These are phyloP conservation scores for Blastocystis sp. DNA, from an alignment of 352 stramenopile genomes.

Conservation along the genomic window DNA sequence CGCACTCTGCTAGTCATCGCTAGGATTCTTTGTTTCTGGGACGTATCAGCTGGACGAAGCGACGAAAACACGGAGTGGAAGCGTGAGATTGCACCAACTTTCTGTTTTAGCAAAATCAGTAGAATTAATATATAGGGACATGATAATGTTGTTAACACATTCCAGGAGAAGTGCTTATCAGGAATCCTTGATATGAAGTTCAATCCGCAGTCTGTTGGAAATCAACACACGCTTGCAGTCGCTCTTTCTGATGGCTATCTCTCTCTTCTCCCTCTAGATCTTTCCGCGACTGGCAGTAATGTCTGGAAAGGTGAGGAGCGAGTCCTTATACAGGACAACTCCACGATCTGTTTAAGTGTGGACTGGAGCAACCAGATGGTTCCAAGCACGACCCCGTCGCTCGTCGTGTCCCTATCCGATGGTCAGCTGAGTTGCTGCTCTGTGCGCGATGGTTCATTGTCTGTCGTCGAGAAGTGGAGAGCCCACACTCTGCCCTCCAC, in stretches of 20 bases:
- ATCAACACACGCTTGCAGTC: conserved; percentile 8
- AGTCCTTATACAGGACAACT: not conserved
- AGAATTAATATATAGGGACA: not conserved
- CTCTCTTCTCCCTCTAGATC: not conserved
- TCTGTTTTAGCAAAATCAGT: not conserved
- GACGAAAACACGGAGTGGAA: conserved; percentile 16
- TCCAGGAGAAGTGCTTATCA: not conserved
- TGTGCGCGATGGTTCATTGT: not conserved
- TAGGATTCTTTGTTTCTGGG: conserved; percentile 48
- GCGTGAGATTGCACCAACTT: conserved; percentile 47
- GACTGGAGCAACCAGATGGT: conserved; percentile 57
- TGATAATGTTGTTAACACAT: not conserved
- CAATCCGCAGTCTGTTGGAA: not conserved
- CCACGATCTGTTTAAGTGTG: conserved; percentile 44
- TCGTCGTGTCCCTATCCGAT: conserved; percentile 50
- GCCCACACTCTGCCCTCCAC: conserved; percentile 39
- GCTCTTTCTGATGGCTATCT: conserved; percentile 42
- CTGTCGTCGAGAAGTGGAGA: conserved; percentile 13
- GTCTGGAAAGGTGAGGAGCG: not conserved
- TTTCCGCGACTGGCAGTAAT: not conserved
- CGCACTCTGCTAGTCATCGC: not conserved
- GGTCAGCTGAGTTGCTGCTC: not conserved
- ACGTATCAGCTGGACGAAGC: conserved; percentile 59
- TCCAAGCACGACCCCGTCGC: not conserved
- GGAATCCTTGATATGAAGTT: conserved; percentile 62